Conservation (phyloP, 257 asterid genomes). For the Solanum infundibuliforme region DNA sequence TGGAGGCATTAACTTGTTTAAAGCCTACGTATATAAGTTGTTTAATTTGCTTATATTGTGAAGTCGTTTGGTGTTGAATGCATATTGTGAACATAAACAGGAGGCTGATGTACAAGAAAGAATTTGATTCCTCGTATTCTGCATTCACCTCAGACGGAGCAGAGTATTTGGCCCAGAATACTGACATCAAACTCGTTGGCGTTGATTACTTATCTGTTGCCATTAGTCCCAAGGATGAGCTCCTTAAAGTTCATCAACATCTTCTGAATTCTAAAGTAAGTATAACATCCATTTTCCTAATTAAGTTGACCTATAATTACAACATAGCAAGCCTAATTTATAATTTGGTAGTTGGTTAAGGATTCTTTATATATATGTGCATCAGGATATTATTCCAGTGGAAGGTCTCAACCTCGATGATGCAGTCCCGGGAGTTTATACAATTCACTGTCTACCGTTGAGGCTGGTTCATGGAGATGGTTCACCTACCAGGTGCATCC, state of each 20-base stretch:
- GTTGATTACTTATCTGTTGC: conserved; percentile 28
- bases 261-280: conserved; percentile 9
- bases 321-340: not conserved
- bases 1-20: not conserved
- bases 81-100: not conserved
- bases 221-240: not conserved
- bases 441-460: conserved; percentile 25
- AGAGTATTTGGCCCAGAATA: conserved; percentile 14
- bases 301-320: not conserved
- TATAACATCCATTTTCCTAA: not conserved
- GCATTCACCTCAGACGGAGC: conserved; percentile 28
- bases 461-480: conserved; percentile 15
- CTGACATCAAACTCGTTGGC: conserved; percentile 23
- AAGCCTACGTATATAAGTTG: not conserved
- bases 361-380: not conserved
- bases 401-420: conserved; percentile 22
- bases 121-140: conserved; percentile 5
- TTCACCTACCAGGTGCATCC: conserved; percentile 34
- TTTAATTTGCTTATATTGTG: not conserved
- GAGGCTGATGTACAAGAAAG: conserved; percentile 12
- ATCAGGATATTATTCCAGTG: conserved; percentile 11
- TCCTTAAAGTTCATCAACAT: conserved; percentile 4
- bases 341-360: not conserved
- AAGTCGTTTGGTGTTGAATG: not conserved
- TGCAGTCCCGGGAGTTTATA: conserved; percentile 16